Conservation (phyloP, 2,329 filamentous ascomycete genomes). For the Claviceps pazoutovae region DNA sequence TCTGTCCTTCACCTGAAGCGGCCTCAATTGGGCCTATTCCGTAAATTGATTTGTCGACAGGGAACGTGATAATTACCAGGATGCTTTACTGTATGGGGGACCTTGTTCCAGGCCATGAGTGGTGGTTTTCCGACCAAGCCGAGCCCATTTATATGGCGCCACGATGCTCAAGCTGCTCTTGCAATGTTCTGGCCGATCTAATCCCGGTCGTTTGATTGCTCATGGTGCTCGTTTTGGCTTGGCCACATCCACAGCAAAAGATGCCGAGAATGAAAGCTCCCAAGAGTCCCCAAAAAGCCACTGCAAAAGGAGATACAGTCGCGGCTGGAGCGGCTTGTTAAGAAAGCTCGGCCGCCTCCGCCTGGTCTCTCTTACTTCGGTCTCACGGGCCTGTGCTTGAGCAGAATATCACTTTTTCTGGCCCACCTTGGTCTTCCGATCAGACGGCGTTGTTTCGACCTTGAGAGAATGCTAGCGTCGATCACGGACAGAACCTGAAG, state of each 20-base stretch:
- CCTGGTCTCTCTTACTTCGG: background rate
- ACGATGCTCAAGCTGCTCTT: background rate
- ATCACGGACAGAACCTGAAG: slow-evolving; percentile 2
- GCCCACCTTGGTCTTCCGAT: slow-evolving; percentile 1
- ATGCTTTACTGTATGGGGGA: background rate
- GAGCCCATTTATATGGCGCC: background rate
- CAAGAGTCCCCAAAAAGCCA: background rate
- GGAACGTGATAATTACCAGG: background rate
- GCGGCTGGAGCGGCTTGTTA: slow-evolving; percentile 2
- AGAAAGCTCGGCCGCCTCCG: slow-evolving; percentile 3
- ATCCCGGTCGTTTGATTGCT: background rate
- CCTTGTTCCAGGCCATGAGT: background rate
- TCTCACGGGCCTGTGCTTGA: background rate
- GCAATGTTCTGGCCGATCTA: background rate
- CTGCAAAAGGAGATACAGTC: slow-evolving; percentile 1
- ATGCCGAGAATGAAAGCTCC: background rate
- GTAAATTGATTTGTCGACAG: background rate
- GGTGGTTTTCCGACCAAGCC: background rate
- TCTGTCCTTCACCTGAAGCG: background rate
- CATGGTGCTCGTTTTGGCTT: background rate
- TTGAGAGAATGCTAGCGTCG: slow-evolving; percentile 1
- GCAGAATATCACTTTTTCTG: slow-evolving; percentile 7
- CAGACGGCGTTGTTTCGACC: slow-evolving; percentile 5
- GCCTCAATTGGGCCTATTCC: background rate
- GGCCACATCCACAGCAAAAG: background rate